Percentiles rank a stretch among this genome's conserved stretches.
phyloP scores from a whole-genome alignment of 768 basidiomycete species.

The Wakefieldia striispora region DNA sequence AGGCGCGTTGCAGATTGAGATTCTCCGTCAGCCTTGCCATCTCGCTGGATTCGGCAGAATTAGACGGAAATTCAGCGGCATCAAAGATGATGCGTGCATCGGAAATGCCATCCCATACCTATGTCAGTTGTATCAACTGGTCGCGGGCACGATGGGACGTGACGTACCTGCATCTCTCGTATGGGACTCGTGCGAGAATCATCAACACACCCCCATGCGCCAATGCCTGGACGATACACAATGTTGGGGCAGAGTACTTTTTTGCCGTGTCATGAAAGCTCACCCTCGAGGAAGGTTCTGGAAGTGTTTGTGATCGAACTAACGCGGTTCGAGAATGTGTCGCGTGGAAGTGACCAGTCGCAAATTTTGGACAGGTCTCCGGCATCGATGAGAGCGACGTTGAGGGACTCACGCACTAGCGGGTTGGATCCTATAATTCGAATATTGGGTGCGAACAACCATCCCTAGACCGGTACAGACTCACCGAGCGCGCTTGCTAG shows the following conservation, averaged over 20 bases:
- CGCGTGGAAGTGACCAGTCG: slow-evolving; percentile 58
- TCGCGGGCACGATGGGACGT: neutral
- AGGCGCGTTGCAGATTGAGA: no score
- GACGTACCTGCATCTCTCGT: slow-evolving; percentile 79
- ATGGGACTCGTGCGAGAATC: slow-evolving; percentile 63
- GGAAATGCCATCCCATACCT: slow-evolving; percentile 94
- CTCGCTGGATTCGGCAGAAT: slow-evolving; percentile 33
- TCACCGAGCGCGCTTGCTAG: slow-evolving; percentile 83
- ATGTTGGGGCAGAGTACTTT: neutral
- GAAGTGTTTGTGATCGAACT: slow-evolving; percentile 83
- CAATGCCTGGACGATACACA: slow-evolving; percentile 52
- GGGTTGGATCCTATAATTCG: slow-evolving; percentile 49
- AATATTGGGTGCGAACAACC: neutral
- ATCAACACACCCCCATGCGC: slow-evolving; percentile 82
- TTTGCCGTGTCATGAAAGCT: neutral
- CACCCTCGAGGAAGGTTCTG: slow-evolving; percentile 40
- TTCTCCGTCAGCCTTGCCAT: slow-evolving; percentile 85
- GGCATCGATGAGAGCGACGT: slow-evolving; percentile 78
- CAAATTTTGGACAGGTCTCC: slow-evolving; percentile 67
- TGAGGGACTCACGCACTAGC: slow-evolving; percentile 48
- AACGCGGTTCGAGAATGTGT: slow-evolving; percentile 76
- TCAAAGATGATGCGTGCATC: slow-evolving; percentile 75
- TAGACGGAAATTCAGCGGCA: slow-evolving; percentile 41
- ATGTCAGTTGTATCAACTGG: slow-evolving; percentile 1
- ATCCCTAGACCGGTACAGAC: slow-evolving; percentile 17